Evolutionary conservation across 495 filamentous ascomycete species (phyloP).

Genomic region (Terfezia boudieri): DNA sequence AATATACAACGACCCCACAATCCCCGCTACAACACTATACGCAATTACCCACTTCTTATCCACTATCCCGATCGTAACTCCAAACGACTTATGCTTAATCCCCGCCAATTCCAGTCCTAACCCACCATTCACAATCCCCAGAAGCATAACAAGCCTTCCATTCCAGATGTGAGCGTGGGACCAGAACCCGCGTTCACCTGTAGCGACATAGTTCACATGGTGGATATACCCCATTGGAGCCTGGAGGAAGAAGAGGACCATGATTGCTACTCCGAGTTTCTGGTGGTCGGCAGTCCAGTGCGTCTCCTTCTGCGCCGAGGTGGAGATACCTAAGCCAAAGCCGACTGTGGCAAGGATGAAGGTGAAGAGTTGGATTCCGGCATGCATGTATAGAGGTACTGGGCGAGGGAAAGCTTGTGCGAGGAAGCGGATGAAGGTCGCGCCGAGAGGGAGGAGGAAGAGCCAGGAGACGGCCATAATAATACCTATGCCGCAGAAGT

Average conservation of each 20-base stretch:
- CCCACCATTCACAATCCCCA: conserved; percentile 53
- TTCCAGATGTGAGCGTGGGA: conserved; percentile 48
- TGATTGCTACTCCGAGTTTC: conserved; percentile 35
- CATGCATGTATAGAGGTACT: conserved; percentile 29
- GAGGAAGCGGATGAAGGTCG: conserved; percentile 31
- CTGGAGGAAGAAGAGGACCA: conserved; percentile 37
- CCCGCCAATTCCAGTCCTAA: conserved; percentile 28
- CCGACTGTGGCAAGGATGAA: conserved; percentile 35
- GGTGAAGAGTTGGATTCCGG: conserved; percentile 32
- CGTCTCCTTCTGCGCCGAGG: conserved; percentile 20
- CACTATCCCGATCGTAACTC: neutral
- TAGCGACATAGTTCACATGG: conserved; percentile 32
- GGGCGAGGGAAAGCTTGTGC: conserved; percentile 19
- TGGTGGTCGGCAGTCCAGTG: conserved; percentile 10
- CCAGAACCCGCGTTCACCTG: conserved; percentile 28
- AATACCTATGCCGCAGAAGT: conserved; percentile 19
- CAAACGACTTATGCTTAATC: neutral
- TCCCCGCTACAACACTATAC: neutral
- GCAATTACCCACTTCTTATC: neutral
- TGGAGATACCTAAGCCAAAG: conserved; percentile 37
- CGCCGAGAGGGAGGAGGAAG: conserved; percentile 33
- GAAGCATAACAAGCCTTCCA: conserved; percentile 35
- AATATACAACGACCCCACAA: neutral
- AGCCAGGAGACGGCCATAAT: conserved; percentile 37
- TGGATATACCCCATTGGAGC: conserved; percentile 41